phyloP scores from a whole-genome alignment of 2,329 filamentous ascomycete genomes.

The Colletotrichum lindemuthianum region DNA sequence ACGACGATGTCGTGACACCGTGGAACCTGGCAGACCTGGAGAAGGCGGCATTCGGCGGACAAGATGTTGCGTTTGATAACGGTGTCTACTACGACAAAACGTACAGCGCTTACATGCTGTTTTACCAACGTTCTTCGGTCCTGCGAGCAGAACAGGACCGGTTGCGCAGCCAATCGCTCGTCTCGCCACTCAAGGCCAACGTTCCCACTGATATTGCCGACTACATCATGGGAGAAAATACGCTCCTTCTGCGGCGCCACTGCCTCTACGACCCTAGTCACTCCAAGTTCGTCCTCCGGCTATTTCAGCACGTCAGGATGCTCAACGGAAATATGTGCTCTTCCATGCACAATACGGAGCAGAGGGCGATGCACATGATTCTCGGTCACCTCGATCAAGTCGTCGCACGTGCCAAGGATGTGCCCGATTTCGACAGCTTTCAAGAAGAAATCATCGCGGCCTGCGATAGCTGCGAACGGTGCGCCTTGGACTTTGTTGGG shows the following conservation, averaged over 20 bases:
- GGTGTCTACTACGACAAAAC: constrained; percentile 70
- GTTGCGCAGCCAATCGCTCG: constrained; percentile 49
- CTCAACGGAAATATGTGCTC: constrained; percentile 61
- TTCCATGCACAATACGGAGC: constrained; percentile 45
- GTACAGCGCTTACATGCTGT: constrained; percentile 96
- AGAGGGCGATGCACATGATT: constrained; percentile 63
- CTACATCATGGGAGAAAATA: constrained; percentile 78
- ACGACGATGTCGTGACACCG: constrained; percentile 82
- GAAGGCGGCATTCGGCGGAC: constrained; percentile 81
- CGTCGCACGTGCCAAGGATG: constrained; percentile 75
- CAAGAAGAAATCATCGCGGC: constrained; percentile 59
- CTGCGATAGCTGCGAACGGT: constrained; percentile 61
- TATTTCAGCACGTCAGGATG: constrained; percentile 67
- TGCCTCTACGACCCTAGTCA: constrained; percentile 82
- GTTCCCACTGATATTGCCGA: constrained; percentile 59
- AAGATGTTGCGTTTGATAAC: constrained; percentile 61
- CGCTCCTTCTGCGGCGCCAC: constrained; percentile 77
- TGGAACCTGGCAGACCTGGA: constrained; percentile 82
- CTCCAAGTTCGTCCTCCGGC: constrained; percentile 70
- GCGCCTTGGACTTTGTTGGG: constrained; percentile 67
- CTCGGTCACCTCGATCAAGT: constrained; percentile 80
- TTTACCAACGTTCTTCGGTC: constrained; percentile 85
- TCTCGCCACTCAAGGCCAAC: constrained; percentile 56
- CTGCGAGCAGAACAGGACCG: constrained; percentile 64
- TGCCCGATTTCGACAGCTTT: constrained; percentile 69